Evolutionary conservation across 2,329 filamentous ascomycete species (phyloP).

Genomic region (Colletotrichum filicis): DNA sequence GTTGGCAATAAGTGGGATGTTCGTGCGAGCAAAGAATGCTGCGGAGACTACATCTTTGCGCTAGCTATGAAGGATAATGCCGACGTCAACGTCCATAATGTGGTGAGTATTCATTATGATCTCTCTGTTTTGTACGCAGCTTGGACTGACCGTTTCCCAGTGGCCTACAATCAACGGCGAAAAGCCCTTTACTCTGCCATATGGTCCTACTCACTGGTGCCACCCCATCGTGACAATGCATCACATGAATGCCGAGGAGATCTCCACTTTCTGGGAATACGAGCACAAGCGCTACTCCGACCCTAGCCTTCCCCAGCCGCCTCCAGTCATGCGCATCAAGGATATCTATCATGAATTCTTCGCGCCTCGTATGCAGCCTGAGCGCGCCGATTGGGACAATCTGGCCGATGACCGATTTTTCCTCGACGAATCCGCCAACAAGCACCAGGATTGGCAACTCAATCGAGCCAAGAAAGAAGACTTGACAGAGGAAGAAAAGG

Average conservation of each 20-base stretch:
- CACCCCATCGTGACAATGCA: slow-evolving; percentile 67
- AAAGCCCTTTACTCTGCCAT: slow-evolving; percentile 62
- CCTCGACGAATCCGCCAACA: slow-evolving; percentile 43
- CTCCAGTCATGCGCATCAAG: slow-evolving; percentile 52
- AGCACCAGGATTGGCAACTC: slow-evolving; percentile 46
- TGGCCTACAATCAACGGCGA: slow-evolving; percentile 67
- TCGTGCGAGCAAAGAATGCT: slow-evolving; percentile 54
- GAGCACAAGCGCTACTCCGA: slow-evolving; percentile 52
- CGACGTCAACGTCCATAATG: slow-evolving; percentile 52
- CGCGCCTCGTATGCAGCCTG: slow-evolving; percentile 48
- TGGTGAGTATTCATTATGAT: slow-evolving; percentile 47
- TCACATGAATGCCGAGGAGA: slow-evolving; percentile 61
- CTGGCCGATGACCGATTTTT: slow-evolving; percentile 57
- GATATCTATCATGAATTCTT: slow-evolving; percentile 62
- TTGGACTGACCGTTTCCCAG: slow-evolving; percentile 39
- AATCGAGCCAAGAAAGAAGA: slow-evolving; percentile 46
- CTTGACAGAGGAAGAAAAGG: slow-evolving; percentile 49
- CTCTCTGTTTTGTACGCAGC: not conserved
- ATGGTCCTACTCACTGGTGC: slow-evolving; percentile 61
- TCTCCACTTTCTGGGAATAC: slow-evolving; percentile 62
- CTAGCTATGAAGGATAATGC: slow-evolving; percentile 56
- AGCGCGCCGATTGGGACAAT: slow-evolving; percentile 65
- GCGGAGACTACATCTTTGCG: slow-evolving; percentile 63
- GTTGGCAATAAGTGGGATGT: slow-evolving; percentile 60
- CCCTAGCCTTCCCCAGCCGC: slow-evolving; percentile 28